Evolutionary conservation across 352 stramenopile genomes (phyloP), one percentile per base, ranked within the genome.

Genomic region (Thalassiosira mediterranea): DNA sequence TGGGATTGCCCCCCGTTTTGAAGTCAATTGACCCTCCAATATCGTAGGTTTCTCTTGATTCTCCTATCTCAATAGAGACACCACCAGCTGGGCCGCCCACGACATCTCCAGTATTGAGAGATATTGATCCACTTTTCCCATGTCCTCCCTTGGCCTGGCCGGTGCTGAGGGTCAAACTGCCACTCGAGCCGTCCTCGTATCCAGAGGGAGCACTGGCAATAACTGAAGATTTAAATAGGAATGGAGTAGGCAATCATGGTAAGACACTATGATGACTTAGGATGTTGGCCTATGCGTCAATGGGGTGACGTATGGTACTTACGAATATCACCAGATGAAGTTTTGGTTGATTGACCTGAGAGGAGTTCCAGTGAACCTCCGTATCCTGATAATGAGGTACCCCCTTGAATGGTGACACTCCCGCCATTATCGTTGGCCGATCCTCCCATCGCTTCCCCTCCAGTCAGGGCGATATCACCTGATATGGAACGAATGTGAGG

Each of bases 341-440:
- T 87, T 29, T 72, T 67, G 17, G 84, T 94, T 10, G 93, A 92
- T 40, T 86, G 71, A 48, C 88, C 79, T 38, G 91, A 91, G 3
- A 67, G 46, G 11, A 95, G 31, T 17, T 68, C 37, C 1, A 94
- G 42, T 11, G 72, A 79, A 11, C 90, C 90, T 38, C 90, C 89
- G 58, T 93, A 46, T 82, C 90, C 60, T 63, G 82, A 34, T 60
- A 88, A 76, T 0, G 84, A 66, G n/a, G 49, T 69, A 15, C 95
- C 96, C 31, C 93, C 94, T 32, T 75, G 72, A n/a, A 97, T 25
- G 26, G 63, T 81, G 47, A 97, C 83, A 52, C 19, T 59, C 19
- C 79, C 95, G 19, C 95, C 95, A 70, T 97, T 95, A 72, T 98
- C 94, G 63, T 95, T 84, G 1, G 82, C 72, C 47, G 94, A 94